Evolutionary conservation across 192 early-diverging fungal genomes (phyloP).

Genomic region (Globomyces pollinis-pini): DNA sequence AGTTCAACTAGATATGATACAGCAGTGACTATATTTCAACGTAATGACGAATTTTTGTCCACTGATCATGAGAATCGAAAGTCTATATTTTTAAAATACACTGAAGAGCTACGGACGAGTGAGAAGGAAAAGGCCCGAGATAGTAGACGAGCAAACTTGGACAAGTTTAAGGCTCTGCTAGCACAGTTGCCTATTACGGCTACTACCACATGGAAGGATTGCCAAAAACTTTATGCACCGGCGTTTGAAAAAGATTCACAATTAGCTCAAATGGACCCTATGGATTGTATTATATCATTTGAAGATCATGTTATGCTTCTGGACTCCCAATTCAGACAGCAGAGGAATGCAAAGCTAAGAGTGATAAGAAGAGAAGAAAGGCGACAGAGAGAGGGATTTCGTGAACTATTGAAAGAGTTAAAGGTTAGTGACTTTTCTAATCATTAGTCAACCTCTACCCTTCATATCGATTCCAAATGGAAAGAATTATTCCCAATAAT

Average conservation of each 20-base stretch:
- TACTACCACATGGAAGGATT: conserved; percentile 40
- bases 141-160: conserved; percentile 52
- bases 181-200: conserved; percentile 50
- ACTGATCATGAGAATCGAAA: conserved; percentile 59
- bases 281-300: conserved; percentile 76
- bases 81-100: conserved; percentile 64
- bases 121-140: conserved; percentile 62
- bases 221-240: conserved; percentile 42
- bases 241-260: conserved; percentile 41
- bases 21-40: conserved; percentile 32
- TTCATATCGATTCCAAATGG: conserved; percentile 77
- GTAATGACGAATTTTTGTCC: conserved; percentile 46
- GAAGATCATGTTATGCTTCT: conserved; percentile 66
- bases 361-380: conserved; percentile 55
- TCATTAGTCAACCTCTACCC: too few species aligned
- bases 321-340: conserved; percentile 51
- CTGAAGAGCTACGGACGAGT: conserved; percentile 53
- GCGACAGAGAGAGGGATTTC: conserved; percentile 52
- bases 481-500: conserved; percentile 72
- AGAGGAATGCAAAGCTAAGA: conserved; percentile 24
- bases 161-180: conserved; percentile 50
- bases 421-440: conserved; percentile 32
- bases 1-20: conserved; percentile 34
- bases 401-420: conserved; percentile 59
- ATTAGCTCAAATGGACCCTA: conserved; percentile 64